Conservation (phyloP, 441 rosid species). For the Capsella rubella region DNA sequence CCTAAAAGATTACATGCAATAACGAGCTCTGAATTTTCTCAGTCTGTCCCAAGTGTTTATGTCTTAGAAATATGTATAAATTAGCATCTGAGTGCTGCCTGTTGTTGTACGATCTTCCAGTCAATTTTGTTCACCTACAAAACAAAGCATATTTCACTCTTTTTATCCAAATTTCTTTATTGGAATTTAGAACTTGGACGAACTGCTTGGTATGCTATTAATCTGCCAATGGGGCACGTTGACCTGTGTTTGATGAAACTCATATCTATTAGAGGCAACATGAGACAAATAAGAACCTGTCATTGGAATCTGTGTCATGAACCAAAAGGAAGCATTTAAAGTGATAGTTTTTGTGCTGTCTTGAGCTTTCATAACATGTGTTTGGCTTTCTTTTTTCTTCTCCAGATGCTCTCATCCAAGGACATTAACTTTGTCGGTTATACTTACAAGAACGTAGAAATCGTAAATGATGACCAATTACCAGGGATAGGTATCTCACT, state of each 20-base stretch:
- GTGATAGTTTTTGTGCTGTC: too few relatives aligned
- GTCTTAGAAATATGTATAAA: background rate
- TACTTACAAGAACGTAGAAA: conserved; percentile 94
- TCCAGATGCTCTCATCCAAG: conserved; percentile 97
- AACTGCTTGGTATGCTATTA: background rate
- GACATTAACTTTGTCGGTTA: conserved; percentile 95
- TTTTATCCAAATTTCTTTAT: background rate
- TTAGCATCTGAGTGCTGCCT: background rate
- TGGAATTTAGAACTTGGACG: background rate
- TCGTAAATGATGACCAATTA: conserved; percentile 78
- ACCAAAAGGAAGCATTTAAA: conserved; percentile 1
- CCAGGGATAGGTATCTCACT: conserved; percentile 82
- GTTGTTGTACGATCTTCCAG: background rate
- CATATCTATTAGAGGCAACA: background rate
- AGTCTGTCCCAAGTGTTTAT: background rate
- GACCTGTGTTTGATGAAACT: background rate
- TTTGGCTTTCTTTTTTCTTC: conserved; percentile 26
- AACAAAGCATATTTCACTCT: background rate
- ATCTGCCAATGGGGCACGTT: background rate
- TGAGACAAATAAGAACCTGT: background rate
- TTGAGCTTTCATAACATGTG: conserved; percentile 6
- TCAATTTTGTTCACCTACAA: too few relatives aligned
- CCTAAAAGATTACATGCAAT: background rate
- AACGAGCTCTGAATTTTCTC: background rate
- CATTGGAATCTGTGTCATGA: conserved; percentile 13